A percentile compares a stretch with the other conserved stretches of the same genome.
These are phyloP conservation scores for Solanum hybrid DNA, from an alignment of 305 asterid species.

Conservation along the genomic window DNA sequence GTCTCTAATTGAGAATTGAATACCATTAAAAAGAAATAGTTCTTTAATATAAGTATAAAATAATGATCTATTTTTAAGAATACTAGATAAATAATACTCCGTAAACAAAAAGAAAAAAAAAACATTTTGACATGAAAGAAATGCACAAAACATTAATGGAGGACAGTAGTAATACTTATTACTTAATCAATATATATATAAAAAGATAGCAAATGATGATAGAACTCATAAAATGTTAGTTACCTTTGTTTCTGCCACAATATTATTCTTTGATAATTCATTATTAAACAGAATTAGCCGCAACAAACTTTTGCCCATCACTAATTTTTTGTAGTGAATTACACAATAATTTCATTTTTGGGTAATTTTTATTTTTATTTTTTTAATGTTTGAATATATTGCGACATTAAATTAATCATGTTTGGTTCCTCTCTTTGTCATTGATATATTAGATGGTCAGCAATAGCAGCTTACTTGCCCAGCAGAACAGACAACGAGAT, in stretches of 20 bases:
- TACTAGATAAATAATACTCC: too few relatives aligned
- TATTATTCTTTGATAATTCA: too few relatives aligned
- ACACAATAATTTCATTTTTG: not conserved
- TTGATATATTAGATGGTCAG: constrained; percentile 39
- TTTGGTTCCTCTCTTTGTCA: not conserved
- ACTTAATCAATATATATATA: not conserved
- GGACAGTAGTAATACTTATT: not conserved
- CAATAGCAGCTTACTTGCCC: constrained; percentile 39
- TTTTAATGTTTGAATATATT: not conserved
- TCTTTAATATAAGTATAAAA: not conserved
- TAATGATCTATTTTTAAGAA: not conserved
- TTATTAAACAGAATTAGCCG: too few relatives aligned
- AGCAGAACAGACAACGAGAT: constrained; percentile 55
- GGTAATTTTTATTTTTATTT: not conserved
- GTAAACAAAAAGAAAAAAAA: too few relatives aligned
- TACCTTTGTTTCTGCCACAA: not conserved
- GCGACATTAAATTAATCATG: not conserved
- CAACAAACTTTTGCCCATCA: too few relatives aligned
- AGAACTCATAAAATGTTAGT: not conserved
- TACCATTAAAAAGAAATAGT: not conserved
- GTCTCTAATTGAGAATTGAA: not conserved
- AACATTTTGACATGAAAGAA: not conserved
- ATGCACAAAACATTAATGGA: not conserved
- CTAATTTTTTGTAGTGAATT: not conserved
- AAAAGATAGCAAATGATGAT: not conserved